Conservation (phyloP, 2,329 filamentous ascomycete species). For the Fusarium poae region DNA sequence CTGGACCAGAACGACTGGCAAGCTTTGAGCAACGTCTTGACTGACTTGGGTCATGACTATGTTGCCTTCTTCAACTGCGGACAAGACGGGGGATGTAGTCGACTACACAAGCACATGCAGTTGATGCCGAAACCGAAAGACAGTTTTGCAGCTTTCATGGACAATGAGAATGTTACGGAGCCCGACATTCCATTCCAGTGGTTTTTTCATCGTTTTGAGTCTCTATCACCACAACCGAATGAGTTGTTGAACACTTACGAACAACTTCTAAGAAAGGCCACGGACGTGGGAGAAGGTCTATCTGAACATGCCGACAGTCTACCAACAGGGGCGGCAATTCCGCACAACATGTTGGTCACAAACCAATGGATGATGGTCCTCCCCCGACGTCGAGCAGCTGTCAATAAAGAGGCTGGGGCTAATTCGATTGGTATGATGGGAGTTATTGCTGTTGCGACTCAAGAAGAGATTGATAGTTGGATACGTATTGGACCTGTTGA, state of each 20-base stretch:
- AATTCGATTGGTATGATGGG: slow-evolving; percentile 10
- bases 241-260: not conserved
- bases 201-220: not conserved
- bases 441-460: not conserved
- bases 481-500: not conserved
- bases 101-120: slow-evolving; percentile 18
- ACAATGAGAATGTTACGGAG: rapidly evolving
- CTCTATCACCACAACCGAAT: rapidly evolving
- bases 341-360: slow-evolving; percentile 3
- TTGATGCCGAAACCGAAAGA: not conserved
- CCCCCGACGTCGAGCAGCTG: not conserved
- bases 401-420: not conserved
- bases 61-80: slow-evolving; percentile 4
- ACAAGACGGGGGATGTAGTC: slow-evolving; percentile 9
- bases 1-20: not conserved
- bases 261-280: rapidly evolving
- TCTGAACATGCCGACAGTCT: not conserved
- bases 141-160: not conserved
- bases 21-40: not conserved
- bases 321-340: not conserved
- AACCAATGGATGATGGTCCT: not conserved
- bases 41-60: rapidly evolving
- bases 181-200: not conserved
- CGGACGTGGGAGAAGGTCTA: not conserved
- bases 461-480: not conserved